phyloP scores from a whole-genome alignment of 805 yeast genomes.

The Barnettozyma populi region DNA sequence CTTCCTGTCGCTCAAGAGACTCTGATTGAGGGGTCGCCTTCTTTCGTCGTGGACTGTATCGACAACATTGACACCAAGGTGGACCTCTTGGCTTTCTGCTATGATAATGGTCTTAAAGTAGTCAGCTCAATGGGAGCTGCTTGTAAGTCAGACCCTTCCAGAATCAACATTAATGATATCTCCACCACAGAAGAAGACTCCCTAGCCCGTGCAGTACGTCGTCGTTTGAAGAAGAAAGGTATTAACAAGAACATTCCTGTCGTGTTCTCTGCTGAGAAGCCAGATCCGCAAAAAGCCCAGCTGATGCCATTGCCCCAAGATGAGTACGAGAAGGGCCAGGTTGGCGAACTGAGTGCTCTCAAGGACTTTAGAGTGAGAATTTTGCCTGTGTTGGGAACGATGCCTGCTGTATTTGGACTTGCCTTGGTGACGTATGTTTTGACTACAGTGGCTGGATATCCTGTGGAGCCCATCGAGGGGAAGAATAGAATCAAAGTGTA shows the following conservation, averaged over 20 bases:
- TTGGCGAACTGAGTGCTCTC: conserved; percentile 81
- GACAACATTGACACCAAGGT: conserved; percentile 97
- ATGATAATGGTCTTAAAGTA: conserved; percentile 54
- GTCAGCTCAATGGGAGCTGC: conserved; percentile 97
- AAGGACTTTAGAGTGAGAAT: conserved; percentile 91
- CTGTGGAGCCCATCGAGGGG: conserved; percentile 86
- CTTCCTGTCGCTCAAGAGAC: conserved; percentile 58
- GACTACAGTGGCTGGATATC: conserved; percentile 79
- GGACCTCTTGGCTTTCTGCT: conserved; percentile 73
- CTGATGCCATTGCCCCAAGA: conserved; percentile 80
- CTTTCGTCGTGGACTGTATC: conserved; percentile 87
- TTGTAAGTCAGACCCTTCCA: conserved; percentile 90
- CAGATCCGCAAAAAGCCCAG: conserved; percentile 90
- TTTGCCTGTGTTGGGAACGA: conserved; percentile 91
- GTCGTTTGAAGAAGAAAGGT: conserved; percentile 77
- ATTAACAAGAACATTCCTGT: conserved; percentile 73
- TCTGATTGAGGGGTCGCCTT: conserved; percentile 52
- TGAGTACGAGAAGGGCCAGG: conserved; percentile 74
- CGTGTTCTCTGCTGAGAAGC: conserved; percentile 92
- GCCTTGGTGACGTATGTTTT: conserved; percentile 81
- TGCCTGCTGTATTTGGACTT: conserved; percentile 96
- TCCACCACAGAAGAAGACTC: conserved; percentile 93
- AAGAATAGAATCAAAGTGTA: conserved; percentile 81
- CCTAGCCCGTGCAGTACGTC: conserved; percentile 78
- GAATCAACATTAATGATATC: conserved; percentile 85